Percentiles rank a stretch among this genome's conserved stretches.
phyloP scores from a whole-genome alignment of 1,139 yeast species.

The Hyphopichia pseudoburtonii region DNA sequence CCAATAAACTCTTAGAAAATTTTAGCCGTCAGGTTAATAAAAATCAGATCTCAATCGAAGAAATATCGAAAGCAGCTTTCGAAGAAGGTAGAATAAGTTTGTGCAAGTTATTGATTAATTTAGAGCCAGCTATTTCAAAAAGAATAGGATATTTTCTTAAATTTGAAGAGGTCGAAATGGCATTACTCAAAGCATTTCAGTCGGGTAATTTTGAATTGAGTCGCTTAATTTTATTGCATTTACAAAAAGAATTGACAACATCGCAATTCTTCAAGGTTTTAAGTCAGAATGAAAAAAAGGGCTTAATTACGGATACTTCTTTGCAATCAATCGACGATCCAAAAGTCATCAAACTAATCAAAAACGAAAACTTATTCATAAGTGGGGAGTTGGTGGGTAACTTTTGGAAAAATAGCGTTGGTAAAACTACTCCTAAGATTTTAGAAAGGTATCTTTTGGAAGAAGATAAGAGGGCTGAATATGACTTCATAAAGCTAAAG shows the following conservation, averaged over 20 bases:
- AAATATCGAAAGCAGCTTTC: slow-evolving; percentile 68
- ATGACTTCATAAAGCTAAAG: slow-evolving; percentile 22
- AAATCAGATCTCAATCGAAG: slow-evolving; percentile 54
- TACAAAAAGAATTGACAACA: slow-evolving; percentile 40
- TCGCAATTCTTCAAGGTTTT: slow-evolving; percentile 43
- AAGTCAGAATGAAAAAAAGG: slow-evolving; percentile 38
- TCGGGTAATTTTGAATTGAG: slow-evolving; percentile 67
- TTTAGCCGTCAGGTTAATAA: slow-evolving; percentile 10
- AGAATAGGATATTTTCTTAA: slow-evolving; percentile 66
- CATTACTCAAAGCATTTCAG: slow-evolving; percentile 67
- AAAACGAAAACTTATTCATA: slow-evolving; percentile 21
- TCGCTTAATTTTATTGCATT: slow-evolving; percentile 54
- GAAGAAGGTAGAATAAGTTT: slow-evolving; percentile 78
- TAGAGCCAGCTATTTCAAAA: slow-evolving; percentile 65
- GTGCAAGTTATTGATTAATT: slow-evolving; percentile 62
- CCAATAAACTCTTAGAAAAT: slow-evolving; percentile 39
- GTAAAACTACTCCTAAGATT: slow-evolving; percentile 19
- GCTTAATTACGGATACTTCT: slow-evolving; percentile 17
- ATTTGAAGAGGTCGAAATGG: slow-evolving; percentile 72
- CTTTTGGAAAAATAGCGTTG: slow-evolving; percentile 39
- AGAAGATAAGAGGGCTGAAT: slow-evolving; percentile 31
- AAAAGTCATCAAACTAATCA: slow-evolving; percentile 7
- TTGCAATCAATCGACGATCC: slow-evolving; percentile 9
- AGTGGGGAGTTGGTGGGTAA: slow-evolving; percentile 45
- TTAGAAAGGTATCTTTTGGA: slow-evolving; percentile 33